These are phyloP conservation scores for Fusarium poae DNA, from an alignment of 2,329 filamentous ascomycete species.

Conservation along the genomic window DNA sequence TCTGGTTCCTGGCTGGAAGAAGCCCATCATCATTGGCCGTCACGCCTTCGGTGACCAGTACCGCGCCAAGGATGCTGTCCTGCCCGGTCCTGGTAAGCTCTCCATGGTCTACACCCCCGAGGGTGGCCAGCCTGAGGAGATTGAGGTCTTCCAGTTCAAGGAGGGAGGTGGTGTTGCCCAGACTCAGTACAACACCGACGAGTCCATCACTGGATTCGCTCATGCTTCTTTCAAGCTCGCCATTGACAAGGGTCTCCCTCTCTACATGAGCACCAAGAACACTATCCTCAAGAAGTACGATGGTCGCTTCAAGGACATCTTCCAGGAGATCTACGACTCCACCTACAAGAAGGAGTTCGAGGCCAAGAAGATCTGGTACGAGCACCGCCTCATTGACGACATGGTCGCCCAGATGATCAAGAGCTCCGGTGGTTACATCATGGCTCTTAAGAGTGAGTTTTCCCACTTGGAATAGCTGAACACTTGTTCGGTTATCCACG, in stretches of 20 bases:
- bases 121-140: conserved; percentile 82
- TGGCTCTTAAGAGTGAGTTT: conserved; percentile 93
- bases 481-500: conserved; percentile 20
- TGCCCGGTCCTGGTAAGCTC: conserved; percentile 85
- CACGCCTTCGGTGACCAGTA: conserved; percentile 99
- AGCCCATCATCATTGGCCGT: conserved; percentile 98
- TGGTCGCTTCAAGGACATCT: conserved; percentile 98
- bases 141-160: conserved; percentile 93
- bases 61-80: conserved; percentile 91
- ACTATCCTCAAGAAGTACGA: conserved; percentile 99
- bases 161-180: conserved; percentile 88
- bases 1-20: conserved; percentile 96
- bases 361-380: conserved; percentile 95
- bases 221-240: conserved; percentile 98
- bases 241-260: conserved; percentile 84
- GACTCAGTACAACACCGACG: conserved; percentile 98
- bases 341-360: conserved; percentile 91
- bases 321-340: conserved; percentile 94
- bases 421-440: conserved; percentile 94
- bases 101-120: conserved; percentile 95
- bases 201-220: conserved; percentile 94
- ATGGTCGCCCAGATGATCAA: conserved; percentile 99
- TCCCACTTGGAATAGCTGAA: not conserved
- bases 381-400: conserved; percentile 98
- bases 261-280: conserved; percentile 99